Percentiles rank a stretch among this genome's conserved stretches.
Evolutionary conservation across 2,329 filamentous ascomycete species (phyloP).

Genomic region (Paraphaeosphaeria sporulosa): DNA sequence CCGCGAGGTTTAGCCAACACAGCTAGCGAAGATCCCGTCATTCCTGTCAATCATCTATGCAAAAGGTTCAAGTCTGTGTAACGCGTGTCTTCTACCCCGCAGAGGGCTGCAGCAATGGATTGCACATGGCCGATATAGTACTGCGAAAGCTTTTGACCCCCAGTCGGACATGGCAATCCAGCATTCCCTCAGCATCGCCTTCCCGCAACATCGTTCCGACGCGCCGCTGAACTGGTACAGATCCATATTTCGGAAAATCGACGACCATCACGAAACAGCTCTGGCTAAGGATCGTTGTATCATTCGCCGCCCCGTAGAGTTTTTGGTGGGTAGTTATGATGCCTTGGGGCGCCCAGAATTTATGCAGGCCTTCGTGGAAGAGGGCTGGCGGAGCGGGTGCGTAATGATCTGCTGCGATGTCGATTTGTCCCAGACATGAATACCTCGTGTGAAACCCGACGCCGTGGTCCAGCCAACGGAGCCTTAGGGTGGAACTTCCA

Average conservation of each 20-base stretch:
- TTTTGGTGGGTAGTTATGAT: conserved; percentile 11
- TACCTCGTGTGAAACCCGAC: background rate
- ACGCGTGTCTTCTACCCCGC: background rate
- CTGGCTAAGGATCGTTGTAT: background rate
- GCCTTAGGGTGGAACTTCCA: background rate
- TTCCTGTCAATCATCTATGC: background rate
- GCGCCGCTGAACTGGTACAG: conserved; percentile 11
- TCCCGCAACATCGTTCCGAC: background rate
- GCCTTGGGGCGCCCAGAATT: conserved; percentile 5
- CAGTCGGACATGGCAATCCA: background rate
- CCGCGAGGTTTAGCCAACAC: background rate
- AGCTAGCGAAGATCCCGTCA: background rate
- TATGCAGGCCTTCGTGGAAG: background rate
- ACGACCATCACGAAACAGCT: background rate
- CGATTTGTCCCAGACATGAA: too few relatives aligned
- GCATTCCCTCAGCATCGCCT: background rate
- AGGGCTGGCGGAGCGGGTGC: background rate
- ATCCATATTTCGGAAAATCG: background rate
- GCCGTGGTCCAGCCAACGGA: background rate
- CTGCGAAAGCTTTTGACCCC: background rate
- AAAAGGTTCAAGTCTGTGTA: background rate
- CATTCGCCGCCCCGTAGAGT: conserved; percentile 1
- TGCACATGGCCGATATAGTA: background rate
- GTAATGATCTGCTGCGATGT: too few relatives aligned
- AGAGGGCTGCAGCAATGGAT: background rate